Evolutionary conservation across 2,329 filamentous ascomycete species (phyloP).

Genomic region (Elsinoe arachidis): DNA sequence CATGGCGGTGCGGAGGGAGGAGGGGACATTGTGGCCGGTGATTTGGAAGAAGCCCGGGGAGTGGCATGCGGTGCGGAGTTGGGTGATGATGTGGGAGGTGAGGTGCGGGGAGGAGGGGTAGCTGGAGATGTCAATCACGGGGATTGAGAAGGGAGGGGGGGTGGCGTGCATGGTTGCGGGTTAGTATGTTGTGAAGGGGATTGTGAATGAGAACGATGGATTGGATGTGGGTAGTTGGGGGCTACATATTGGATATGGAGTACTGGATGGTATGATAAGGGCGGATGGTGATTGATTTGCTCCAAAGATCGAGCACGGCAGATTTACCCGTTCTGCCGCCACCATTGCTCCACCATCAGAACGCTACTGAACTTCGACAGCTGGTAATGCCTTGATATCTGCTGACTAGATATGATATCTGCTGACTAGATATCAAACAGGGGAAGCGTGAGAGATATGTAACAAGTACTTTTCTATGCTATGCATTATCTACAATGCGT

Average conservation of each 20-base stretch:
- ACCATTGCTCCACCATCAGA: not conserved
- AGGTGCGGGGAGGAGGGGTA: not conserved
- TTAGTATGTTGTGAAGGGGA: no score
- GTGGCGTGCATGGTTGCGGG: no score
- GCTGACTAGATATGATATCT: no score
- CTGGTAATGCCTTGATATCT: no score
- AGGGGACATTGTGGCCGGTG: conserved; percentile 33
- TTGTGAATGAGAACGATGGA: no score
- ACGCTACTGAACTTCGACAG: not conserved
- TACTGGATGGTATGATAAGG: not conserved
- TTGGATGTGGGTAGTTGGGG: no score
- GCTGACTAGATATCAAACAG: no score
- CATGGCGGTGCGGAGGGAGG: conserved; percentile 31
- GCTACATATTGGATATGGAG: no score
- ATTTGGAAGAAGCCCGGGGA: conserved; percentile 40
- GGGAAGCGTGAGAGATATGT: no score
- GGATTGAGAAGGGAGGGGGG: not conserved
- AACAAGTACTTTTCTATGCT: not conserved
- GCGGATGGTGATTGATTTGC: not conserved
- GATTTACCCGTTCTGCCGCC: not conserved
- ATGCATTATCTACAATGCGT: conserved; percentile 5
- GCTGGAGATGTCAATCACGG: not conserved
- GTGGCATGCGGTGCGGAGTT: conserved; percentile 4
- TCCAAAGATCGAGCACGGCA: no score
- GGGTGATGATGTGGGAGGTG: not conserved